These are phyloP conservation scores for Fusarium devonianum DNA, from an alignment of 2,329 filamentous ascomycete genomes.

Conservation along the genomic window DNA sequence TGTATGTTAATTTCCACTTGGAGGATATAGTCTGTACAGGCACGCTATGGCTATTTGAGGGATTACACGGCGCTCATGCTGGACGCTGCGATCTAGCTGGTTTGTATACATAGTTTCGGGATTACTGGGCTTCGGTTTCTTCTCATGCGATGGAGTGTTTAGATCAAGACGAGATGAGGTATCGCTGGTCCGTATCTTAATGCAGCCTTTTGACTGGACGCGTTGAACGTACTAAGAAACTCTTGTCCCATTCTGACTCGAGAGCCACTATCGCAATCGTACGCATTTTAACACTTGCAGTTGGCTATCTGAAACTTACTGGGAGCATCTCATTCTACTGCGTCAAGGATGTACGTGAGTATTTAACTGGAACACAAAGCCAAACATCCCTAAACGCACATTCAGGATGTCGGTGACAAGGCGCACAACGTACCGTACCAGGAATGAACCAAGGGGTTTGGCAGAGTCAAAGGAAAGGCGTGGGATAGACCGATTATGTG, in stretches of 20 bases:
- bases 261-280: too few species aligned
- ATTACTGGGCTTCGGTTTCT: constrained; percentile 17
- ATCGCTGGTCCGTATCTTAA: constrained; percentile 7
- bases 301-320: too few species aligned
- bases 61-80: constrained; percentile 38
- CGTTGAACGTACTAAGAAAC: not conserved
- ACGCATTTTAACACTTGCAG: too few species aligned
- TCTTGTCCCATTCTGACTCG: too few species aligned
- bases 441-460: too few species aligned
- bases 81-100: constrained; percentile 35
- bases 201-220: not conserved
- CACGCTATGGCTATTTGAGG: constrained; percentile 1
- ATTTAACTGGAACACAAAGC: too few species aligned
- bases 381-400: too few species aligned
- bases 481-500: not conserved
- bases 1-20: constrained; percentile 7
- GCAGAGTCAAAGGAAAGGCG: too few species aligned
- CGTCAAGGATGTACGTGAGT: too few species aligned
- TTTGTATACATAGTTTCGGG: constrained; percentile 38
- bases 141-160: constrained; percentile 32
- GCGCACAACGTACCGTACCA: too few species aligned
- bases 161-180: constrained; percentile 19
- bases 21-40: not conserved
- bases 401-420: too few species aligned
- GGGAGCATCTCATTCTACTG: too few species aligned